Percentiles rank a stretch among this genome's conserved stretches.
phyloP scores from a whole-genome alignment of 441 rosid species.

The Capsella rubella region DNA sequence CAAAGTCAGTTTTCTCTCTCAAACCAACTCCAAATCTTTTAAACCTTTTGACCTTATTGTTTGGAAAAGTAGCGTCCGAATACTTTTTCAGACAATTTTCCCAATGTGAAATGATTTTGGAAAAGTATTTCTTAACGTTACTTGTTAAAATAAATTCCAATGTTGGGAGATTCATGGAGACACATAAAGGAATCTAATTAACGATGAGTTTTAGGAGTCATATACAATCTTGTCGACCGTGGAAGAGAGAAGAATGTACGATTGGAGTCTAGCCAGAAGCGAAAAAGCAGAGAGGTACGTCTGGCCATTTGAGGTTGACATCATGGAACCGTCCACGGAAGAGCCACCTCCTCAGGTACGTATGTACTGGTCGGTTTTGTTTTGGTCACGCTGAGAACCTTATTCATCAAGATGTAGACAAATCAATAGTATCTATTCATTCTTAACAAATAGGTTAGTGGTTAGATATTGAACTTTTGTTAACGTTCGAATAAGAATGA shows the following conservation, averaged over 20 bases:
- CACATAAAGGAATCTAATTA: neutral
- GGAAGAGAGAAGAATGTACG: conserved; percentile 85
- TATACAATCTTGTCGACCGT: conserved; percentile 65
- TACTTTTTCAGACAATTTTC: no score
- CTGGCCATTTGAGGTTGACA: conserved; percentile 83
- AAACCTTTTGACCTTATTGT: neutral
- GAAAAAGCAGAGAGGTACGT: conserved; percentile 59
- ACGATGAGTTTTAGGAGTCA: conserved; percentile 56
- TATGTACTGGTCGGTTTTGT: neutral
- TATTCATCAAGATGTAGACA: neutral
- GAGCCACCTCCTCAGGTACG: conserved; percentile 66
- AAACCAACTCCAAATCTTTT: neutral
- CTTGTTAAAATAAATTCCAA: no score
- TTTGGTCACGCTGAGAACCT: conserved; percentile 9
- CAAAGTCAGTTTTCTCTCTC: conserved; percentile 47
- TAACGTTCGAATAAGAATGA: no score
- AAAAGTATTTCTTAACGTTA: no score
- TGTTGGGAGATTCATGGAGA: conserved; percentile 10
- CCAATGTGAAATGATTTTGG: no score
- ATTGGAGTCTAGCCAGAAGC: conserved; percentile 86
- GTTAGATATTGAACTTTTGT: no score
- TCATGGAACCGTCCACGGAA: conserved; percentile 47
- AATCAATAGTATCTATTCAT: neutral
- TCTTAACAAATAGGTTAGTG: no score
- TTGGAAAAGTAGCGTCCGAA: no score